phyloP scores from a whole-genome alignment of 352 stramenopile genomes.

The Stramenopiles sp. region DNA sequence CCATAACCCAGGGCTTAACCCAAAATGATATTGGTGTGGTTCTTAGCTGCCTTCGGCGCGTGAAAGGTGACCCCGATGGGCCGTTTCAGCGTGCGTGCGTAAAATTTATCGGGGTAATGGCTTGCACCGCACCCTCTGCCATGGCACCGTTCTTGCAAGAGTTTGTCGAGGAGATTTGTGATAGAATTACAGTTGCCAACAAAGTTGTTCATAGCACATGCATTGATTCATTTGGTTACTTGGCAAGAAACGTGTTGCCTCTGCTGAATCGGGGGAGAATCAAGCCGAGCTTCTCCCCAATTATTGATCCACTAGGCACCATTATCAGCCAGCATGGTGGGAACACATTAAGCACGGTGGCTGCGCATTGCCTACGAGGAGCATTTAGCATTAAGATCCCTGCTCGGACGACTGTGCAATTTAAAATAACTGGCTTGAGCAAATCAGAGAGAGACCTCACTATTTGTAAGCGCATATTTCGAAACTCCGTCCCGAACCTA shows the following conservation, averaged over 20 bases:
- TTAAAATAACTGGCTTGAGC: background rate
- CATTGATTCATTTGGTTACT: background rate
- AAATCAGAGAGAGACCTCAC: background rate
- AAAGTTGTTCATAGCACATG: background rate
- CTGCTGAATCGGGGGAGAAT: background rate
- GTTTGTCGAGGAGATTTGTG: background rate
- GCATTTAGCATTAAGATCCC: background rate
- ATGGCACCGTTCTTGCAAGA: background rate
- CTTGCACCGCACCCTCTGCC: background rate
- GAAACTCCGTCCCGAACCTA: background rate
- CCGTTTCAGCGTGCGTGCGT: background rate
- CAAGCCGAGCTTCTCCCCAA: background rate
- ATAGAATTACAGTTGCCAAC: background rate
- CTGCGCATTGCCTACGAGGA: background rate
- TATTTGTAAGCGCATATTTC: background rate
- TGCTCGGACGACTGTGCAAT: background rate
- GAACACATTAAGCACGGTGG: background rate
- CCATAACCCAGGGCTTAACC: background rate
- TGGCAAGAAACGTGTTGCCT: background rate
- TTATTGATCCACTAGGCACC: background rate
- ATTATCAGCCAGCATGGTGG: background rate
- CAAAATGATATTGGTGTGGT: background rate
- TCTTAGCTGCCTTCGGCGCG: background rate
- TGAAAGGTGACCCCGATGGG: background rate
- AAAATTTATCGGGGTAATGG: background rate